These are phyloP conservation scores for Torulaspora indica DNA, from an alignment of 805 yeast genomes.

Conservation along the genomic window DNA sequence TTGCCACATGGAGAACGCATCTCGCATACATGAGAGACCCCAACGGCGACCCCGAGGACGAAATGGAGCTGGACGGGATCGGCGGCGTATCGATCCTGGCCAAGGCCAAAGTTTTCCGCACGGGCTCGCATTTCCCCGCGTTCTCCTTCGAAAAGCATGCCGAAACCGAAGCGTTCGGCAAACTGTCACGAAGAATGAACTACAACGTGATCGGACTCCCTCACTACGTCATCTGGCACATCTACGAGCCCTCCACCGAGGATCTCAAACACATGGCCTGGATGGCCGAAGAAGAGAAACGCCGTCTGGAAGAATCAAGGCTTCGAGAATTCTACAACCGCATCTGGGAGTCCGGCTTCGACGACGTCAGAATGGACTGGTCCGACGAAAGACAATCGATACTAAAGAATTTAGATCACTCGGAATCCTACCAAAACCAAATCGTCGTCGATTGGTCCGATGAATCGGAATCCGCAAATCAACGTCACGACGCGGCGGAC, in stretches of 20 bases:
- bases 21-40: constrained; percentile 93
- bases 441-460: constrained; percentile 69
- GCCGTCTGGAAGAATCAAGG: constrained; percentile 58
- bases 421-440: constrained; percentile 33
- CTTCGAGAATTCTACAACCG: constrained; percentile 60
- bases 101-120: constrained; percentile 78
- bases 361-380: constrained; percentile 73
- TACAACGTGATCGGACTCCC: constrained; percentile 84
- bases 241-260: constrained; percentile 91
- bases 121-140: constrained; percentile 94
- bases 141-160: constrained; percentile 95
- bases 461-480: constrained; percentile 8
- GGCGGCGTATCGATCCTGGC: constrained; percentile 95
- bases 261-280: constrained; percentile 85
- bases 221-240: constrained; percentile 94
- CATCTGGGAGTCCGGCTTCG: constrained; percentile 74
- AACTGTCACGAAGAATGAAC: constrained; percentile 81
- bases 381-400: constrained; percentile 60
- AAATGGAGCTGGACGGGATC: constrained; percentile 90
- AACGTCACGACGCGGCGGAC: constrained; percentile 33
- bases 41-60: constrained; percentile 89
- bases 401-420: constrained; percentile 67
- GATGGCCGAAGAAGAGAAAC: constrained; percentile 77
- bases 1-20: constrained; percentile 97
- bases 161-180: constrained; percentile 96